Evolutionary conservation across 176 grass and related monocot genomes (phyloP).

Genomic region (Hyparrhenia diplandra): DNA sequence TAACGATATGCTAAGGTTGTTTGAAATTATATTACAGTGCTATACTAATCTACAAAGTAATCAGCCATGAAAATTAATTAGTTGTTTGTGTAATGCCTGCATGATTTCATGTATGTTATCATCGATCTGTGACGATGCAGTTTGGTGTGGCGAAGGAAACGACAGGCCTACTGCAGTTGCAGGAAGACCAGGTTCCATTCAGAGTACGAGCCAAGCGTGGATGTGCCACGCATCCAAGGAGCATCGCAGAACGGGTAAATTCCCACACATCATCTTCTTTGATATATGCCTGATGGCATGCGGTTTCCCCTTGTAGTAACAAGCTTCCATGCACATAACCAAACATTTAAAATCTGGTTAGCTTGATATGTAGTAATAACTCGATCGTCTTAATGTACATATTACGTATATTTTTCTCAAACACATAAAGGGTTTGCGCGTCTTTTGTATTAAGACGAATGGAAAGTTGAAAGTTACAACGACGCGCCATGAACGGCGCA

Average conservation of each 20-base stretch:
- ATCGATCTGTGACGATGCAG: slow-evolving; percentile 20
- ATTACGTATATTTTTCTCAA: no score
- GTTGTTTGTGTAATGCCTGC: not conserved
- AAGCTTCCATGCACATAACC: not conserved
- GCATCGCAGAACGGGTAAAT: slow-evolving; percentile 76
- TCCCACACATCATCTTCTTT: not conserved
- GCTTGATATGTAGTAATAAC: not conserved
- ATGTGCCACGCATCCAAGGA: slow-evolving; percentile 79
- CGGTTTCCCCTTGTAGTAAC: not conserved
- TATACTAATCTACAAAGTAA: not conserved
- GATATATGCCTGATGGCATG: not conserved
- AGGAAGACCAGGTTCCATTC: slow-evolving; percentile 63
- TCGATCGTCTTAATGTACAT: not conserved
- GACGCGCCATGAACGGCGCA: no score
- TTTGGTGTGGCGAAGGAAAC: slow-evolving; percentile 47
- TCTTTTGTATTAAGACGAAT: no score
- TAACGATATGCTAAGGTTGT: not conserved
- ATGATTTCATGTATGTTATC: slow-evolving; percentile 11
- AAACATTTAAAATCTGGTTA: not conserved
- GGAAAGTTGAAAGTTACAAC: no score
- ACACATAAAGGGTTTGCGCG: no score
- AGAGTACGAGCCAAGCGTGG: slow-evolving; percentile 78
- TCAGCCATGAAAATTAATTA: not conserved
- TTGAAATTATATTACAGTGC: not conserved
- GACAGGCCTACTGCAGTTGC: slow-evolving; percentile 37